phyloP scores from a whole-genome alignment of 2,329 filamentous ascomycete species.

The Nothomitra cinnamomea region DNA sequence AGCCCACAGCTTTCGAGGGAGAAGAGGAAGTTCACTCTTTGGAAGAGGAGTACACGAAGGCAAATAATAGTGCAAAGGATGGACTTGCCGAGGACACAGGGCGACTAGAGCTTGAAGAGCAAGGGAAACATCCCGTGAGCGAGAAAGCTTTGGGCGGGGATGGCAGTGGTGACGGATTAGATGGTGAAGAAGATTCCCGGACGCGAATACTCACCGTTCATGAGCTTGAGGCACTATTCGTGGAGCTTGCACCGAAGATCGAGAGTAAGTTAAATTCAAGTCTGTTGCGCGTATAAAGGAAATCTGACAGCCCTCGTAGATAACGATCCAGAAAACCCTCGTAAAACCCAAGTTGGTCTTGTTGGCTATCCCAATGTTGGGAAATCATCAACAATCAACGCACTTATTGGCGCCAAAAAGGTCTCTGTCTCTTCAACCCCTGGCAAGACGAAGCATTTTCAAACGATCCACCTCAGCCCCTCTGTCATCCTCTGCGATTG shows the following conservation, averaged over 20 bases:
- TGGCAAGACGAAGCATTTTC: constrained; percentile 98
- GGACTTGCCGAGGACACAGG: constrained; percentile 23
- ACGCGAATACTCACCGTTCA: constrained; percentile 81
- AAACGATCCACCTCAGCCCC: constrained; percentile 87
- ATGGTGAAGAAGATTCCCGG: constrained; percentile 24
- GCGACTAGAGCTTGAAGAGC: constrained; percentile 17
- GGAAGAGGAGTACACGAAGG: constrained; percentile 14
- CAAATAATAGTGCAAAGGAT: constrained; percentile 19
- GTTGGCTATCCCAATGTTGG: constrained; percentile 98
- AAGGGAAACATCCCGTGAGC: constrained; percentile 23
- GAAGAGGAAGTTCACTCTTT: constrained; percentile 27
- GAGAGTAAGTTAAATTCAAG: constrained; percentile 27
- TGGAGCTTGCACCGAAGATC: constrained; percentile 51
- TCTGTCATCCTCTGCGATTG: constrained; percentile 91
- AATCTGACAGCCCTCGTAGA: constrained; percentile 13
- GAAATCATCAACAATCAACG: constrained; percentile 98
- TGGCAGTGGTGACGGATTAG: constrained; percentile 13
- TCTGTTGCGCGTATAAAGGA: background rate
- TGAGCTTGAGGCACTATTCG: constrained; percentile 77
- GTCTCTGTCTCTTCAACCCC: constrained; percentile 95
- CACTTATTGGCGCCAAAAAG: constrained; percentile 94
- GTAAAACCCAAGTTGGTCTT: constrained; percentile 67
- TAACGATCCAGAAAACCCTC: constrained; percentile 28
- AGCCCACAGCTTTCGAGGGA: constrained; percentile 20
- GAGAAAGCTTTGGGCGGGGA: constrained; percentile 21